Percentiles rank a stretch among this genome's conserved stretches.
phyloP scores from a whole-genome alignment of 257 asterid species.

The Solanum gandarillasii region DNA sequence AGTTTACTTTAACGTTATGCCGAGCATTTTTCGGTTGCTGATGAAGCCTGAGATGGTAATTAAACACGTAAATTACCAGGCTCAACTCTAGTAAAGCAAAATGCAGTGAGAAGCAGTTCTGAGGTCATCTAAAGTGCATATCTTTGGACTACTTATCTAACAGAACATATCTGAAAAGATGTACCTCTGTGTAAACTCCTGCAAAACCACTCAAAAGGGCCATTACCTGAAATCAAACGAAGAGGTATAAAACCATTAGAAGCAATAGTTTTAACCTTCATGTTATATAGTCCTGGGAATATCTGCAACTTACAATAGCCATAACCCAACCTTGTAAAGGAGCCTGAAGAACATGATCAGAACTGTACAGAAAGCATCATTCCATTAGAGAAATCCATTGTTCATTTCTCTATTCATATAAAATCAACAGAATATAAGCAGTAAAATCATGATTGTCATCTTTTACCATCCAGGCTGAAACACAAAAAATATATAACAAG shows the following conservation, averaged over 20 bases:
- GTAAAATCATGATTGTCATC: background rate
- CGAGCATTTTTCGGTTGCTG: background rate
- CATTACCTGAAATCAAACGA: conserved; percentile 58
- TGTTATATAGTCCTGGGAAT: conserved; percentile 5
- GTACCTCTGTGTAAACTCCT: conserved; percentile 99
- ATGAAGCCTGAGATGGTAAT: background rate
- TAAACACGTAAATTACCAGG: background rate
- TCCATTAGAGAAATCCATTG: background rate
- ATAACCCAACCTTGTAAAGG: conserved; percentile 95
- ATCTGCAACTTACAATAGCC: conserved; percentile 84
- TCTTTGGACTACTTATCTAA: background rate
- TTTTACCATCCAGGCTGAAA: background rate
- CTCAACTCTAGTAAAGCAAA: background rate
- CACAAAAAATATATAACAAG: background rate
- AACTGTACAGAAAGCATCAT: conserved; percentile 44
- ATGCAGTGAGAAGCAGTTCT: background rate
- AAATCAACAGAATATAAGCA: background rate
- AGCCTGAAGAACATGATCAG: conserved; percentile 87
- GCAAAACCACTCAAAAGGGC: conserved; percentile 99
- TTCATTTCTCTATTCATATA: background rate
- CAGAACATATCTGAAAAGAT: background rate
- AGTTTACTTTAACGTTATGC: background rate
- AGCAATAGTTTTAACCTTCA: background rate
- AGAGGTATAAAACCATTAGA: background rate
- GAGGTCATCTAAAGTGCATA: background rate